Percentiles rank a stretch among this genome's conserved stretches.
phyloP scores from a whole-genome alignment of 2,329 filamentous ascomycete genomes.

The Cladosporium sp. region DNA sequence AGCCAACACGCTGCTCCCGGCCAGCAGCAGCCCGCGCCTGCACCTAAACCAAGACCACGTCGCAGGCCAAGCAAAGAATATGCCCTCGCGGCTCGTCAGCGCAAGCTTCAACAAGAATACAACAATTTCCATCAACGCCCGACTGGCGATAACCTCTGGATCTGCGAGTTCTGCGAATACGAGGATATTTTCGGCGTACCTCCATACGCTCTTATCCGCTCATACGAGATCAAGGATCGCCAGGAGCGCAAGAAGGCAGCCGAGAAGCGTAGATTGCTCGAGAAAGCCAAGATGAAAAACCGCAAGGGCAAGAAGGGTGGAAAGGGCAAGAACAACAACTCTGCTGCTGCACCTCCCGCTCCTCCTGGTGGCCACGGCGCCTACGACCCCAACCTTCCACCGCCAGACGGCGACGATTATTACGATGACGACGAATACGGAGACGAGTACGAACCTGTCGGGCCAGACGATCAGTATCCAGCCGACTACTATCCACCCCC shows the following conservation, averaged over 20 bases:
- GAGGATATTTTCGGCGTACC: constrained; percentile 90
- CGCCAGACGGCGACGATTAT: constrained; percentile 29
- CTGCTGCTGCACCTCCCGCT: constrained; percentile 15
- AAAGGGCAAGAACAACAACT: constrained; percentile 49
- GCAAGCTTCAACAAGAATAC: constrained; percentile 72
- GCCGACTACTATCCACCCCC: constrained; percentile 24
- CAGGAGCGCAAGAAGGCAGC: constrained; percentile 77
- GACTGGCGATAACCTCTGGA: constrained; percentile 72
- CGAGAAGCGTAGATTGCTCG: constrained; percentile 78
- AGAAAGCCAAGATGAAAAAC: constrained; percentile 92
- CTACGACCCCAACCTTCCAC: constrained; percentile 29
- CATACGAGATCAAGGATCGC: constrained; percentile 93
- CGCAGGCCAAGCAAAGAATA: constrained; percentile 66
- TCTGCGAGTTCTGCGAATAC: constrained; percentile 98
- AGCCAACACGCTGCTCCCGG: constrained; percentile 19
- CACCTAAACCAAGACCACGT: constrained; percentile 55
- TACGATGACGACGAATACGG: constrained; percentile 30
- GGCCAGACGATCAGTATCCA: constrained; percentile 22
- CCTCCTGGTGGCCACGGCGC: constrained; percentile 12
- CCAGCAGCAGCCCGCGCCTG: constrained; percentile 32
- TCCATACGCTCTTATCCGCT: constrained; percentile 77
- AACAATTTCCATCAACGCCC: constrained; percentile 73
- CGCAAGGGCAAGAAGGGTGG: constrained; percentile 81
- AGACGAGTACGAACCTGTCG: constrained; percentile 26
- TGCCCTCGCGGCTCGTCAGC: constrained; percentile 68